Percentiles rank a stretch among this genome's conserved stretches.
Evolutionary conservation across 2,329 filamentous ascomycete species (phyloP).

Genomic region (Hypomyces perniciosus): DNA sequence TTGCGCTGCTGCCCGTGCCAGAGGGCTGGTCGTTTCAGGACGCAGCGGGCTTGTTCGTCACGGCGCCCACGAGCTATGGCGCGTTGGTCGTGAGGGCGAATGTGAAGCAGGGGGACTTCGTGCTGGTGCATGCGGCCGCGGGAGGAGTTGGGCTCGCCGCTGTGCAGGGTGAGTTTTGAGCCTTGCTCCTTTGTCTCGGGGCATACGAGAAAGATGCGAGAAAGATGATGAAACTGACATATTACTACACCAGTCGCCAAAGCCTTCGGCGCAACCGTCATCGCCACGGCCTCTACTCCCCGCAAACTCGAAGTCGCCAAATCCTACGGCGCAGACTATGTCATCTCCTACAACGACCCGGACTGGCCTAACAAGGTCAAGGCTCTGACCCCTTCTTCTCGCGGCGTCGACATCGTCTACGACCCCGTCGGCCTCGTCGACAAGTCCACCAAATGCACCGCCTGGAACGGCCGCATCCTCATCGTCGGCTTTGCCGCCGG

Average conservation of each 20-base stretch:
- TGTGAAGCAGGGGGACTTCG: constrained; percentile 74
- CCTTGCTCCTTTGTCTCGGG: not conserved
- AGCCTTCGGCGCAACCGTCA: constrained; percentile 83
- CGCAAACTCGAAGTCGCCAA: constrained; percentile 76
- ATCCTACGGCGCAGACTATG: constrained; percentile 78
- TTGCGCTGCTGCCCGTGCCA: constrained; percentile 66
- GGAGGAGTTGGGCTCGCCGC: constrained; percentile 88
- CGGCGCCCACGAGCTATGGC: constrained; percentile 83
- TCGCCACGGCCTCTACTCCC: constrained; percentile 78
- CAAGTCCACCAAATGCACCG: constrained; percentile 79
- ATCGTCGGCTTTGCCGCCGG: constrained; percentile 76
- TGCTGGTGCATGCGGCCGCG: constrained; percentile 86
- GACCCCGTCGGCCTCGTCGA: constrained; percentile 91
- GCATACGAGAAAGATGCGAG: not conserved
- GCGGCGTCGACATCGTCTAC: constrained; percentile 86
- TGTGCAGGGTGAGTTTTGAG: constrained; percentile 56
- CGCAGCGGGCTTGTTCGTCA: constrained; percentile 85
- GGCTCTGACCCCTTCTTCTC: constrained; percentile 64
- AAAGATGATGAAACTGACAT: not conserved
- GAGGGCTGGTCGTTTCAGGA: constrained; percentile 76
- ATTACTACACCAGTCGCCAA: constrained; percentile 61
- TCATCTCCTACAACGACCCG: constrained; percentile 65
- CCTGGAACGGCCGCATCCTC: constrained; percentile 85
- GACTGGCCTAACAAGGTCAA: constrained; percentile 65
- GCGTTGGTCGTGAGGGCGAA: constrained; percentile 72